phyloP scores from a whole-genome alignment of 2,329 filamentous ascomycete genomes.

The Hortaea sp. region DNA sequence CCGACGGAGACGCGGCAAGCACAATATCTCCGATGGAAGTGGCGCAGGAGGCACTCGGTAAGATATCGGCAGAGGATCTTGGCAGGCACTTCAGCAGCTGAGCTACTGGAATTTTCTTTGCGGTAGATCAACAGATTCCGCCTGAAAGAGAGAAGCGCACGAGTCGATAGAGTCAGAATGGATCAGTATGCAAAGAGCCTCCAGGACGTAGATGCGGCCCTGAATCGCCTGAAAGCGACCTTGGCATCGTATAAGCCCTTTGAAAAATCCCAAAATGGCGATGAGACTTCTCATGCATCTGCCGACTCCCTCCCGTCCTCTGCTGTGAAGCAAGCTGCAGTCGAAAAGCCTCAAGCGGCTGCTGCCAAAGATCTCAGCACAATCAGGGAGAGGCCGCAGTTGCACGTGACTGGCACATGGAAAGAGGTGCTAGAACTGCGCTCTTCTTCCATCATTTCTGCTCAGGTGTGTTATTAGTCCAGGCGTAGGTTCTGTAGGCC shows the following conservation, averaged over 20 bases:
- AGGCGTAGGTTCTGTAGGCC: background rate
- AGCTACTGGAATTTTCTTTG: too few species aligned
- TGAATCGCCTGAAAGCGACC: constrained; percentile 22
- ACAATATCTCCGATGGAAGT: too few species aligned
- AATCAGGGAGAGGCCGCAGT: background rate
- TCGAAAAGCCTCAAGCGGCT: background rate
- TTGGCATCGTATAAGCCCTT: constrained; percentile 17
- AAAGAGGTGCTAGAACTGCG: background rate
- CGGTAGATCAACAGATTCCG: too few species aligned
- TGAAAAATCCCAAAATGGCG: background rate
- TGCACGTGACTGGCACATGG: background rate
- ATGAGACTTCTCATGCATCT: too few species aligned
- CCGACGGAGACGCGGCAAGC: too few species aligned
- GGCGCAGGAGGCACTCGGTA: too few species aligned
- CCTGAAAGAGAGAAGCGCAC: too few species aligned
- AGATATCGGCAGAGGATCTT: background rate
- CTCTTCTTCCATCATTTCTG: background rate
- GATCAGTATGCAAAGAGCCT: constrained; percentile 21
- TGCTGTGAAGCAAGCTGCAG: background rate
- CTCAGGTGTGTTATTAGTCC: background rate
- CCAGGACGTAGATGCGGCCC: constrained; percentile 19
- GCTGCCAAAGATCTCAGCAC: background rate
- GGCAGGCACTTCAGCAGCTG: background rate
- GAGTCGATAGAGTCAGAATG: constrained; percentile 8
- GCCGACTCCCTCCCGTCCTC: background rate